Conservation (phyloP, 2,329 filamentous ascomycete species). For the Botrytis squamosa region DNA sequence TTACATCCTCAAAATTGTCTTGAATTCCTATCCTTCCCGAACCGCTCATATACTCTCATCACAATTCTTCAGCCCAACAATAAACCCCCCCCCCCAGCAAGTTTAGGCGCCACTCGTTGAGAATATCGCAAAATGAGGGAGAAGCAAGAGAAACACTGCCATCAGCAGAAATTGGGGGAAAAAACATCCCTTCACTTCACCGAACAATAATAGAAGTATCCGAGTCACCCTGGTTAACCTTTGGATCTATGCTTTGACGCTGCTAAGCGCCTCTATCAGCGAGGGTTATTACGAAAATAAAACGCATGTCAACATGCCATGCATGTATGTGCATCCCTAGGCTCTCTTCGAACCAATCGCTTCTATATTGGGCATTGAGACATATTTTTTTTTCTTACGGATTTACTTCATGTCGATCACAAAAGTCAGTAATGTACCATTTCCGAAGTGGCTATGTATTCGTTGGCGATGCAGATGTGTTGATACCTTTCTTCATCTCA, state of each 20-base stretch:
- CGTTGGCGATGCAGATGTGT: conserved; percentile 16
- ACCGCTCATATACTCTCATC: not conserved
- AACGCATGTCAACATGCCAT: conserved; percentile 1
- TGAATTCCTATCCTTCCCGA: not conserved
- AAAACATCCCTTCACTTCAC: conserved; percentile 2
- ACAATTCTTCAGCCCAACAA: conserved; percentile 11
- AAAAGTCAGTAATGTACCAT: not conserved
- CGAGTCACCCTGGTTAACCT: conserved; percentile 1
- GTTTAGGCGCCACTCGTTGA: conserved; percentile 1
- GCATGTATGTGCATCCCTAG: not conserved
- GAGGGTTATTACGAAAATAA: not conserved
- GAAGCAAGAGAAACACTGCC: not conserved
- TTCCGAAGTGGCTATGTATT: conserved; percentile 6
- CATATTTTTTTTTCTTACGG: not conserved
- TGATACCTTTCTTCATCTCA: not conserved
- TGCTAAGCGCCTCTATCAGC: conserved; percentile 13
- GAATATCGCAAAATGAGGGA: not conserved
- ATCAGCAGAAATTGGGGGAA: not conserved
- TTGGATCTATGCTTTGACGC: conserved; percentile 9
- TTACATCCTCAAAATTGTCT: not conserved
- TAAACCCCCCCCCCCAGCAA: not conserved
- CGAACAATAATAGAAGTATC: not conserved
- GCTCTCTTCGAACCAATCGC: conserved; percentile 9
- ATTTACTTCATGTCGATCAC: not conserved
- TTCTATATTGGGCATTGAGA: conserved; percentile 11